Conservation (phyloP, 257 asterid genomes). For the Phtheirospermum japonicum region DNA sequence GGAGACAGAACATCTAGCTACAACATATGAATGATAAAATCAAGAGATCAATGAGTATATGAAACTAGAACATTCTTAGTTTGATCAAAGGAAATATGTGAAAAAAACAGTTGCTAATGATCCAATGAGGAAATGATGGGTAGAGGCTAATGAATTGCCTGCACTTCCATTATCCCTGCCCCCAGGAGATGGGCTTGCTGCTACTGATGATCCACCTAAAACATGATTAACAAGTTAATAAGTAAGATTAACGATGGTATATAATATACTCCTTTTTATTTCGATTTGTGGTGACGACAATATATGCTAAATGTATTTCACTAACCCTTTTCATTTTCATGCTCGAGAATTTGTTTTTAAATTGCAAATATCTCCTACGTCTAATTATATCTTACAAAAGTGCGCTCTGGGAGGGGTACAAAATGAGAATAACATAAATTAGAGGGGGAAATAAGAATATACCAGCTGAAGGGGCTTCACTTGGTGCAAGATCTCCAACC, state of each 20-base stretch:
- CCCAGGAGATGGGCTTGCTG: conserved; percentile 31
- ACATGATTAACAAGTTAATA: background rate
- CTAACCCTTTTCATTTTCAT: too few species aligned
- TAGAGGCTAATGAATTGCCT: conserved; percentile 21
- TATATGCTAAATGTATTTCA: too few species aligned
- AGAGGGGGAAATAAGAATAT: background rate
- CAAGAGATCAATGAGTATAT: too few species aligned
- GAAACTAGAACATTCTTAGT: background rate
- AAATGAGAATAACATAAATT: background rate
- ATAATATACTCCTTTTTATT: too few species aligned
- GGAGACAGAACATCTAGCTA: too few species aligned
- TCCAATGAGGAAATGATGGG: conserved; percentile 32
- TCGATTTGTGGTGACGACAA: too few species aligned
- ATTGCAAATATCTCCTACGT: too few species aligned
- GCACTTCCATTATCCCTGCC: conserved; percentile 28
- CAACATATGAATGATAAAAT: too few species aligned
- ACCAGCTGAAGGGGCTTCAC: conserved; percentile 40
- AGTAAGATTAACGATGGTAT: background rate
- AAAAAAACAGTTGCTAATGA: conserved; percentile 25
- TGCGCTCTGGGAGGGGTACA: too few species aligned
- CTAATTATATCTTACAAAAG: too few species aligned
- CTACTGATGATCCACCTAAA: conserved; percentile 8
- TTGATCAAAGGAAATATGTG: conserved; percentile 26
- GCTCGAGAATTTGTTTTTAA: too few species aligned
- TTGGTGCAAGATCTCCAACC: conserved; percentile 41